Base-by-base conservation (phyloP, 768 basidiomycete species). In the Tulasnella sp. region DNA sequence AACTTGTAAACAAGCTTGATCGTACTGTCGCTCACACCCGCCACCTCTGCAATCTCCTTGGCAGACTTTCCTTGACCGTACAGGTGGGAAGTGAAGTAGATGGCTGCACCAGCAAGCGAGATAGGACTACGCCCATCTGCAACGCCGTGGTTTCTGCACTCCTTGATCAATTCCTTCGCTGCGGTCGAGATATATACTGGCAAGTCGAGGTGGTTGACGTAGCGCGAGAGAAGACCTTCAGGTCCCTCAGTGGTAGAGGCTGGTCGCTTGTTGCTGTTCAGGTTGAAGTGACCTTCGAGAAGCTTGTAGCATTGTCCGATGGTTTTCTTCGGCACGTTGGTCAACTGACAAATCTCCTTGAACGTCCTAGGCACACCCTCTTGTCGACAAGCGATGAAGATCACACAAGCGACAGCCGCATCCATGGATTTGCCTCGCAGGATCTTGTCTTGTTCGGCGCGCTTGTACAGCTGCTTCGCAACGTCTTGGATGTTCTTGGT, bases 61-160 rank as follows among this genome's bases (percentile, higher is more conserved):
- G 93, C 89, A 34, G 91, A 89, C 86, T 94, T 95, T 40, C 87
- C 84, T 83, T 91, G 91, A 77, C 93, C 95, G 83, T 97, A 88
- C 64, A 98, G 85, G 82, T 93, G 89, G 84, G 94, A 94, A 42
- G 95, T 94, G 87, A 99, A 98, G 87, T 94, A 96, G 81, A 99
- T 96, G 28, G 96, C 95, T 58, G 95, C 96, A 60, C 96, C 95
- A n/a, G 97, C 98, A 83, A 99, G 96, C n/a, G 98, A 98, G 76
- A 98, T 94, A 0, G 97, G 97, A 83, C 93, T 95, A 81, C 98
- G 89, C 37, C 98, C 98, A 84, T 96, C 96, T 46, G 96, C 96
- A 81, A 97, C 93, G 64, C 95, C 95, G 82, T 93, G 90, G 82
- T 93, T 90, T 77, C 95, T 90, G 20, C 94, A 94, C 42, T 91